A percentile compares a stretch with the other conserved stretches of the same genome.
phyloP scores from a whole-genome alignment of 106 monocot species.

The Agapanthus africanus region DNA sequence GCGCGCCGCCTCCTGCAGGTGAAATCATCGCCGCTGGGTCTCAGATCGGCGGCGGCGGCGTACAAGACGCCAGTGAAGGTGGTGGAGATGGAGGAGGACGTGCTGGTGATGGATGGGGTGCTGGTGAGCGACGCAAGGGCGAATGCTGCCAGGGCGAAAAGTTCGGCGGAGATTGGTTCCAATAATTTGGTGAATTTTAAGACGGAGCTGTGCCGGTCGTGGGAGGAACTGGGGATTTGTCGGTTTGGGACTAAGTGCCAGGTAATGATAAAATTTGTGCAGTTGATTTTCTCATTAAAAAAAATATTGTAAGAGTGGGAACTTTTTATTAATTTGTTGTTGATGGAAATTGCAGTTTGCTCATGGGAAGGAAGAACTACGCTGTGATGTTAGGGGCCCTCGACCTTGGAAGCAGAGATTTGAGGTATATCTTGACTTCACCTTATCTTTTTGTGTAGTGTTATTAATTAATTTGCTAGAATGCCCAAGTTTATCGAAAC shows the following conservation, averaged over 20 bases:
- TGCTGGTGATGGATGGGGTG: constrained; percentile 33
- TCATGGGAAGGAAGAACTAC: neutral
- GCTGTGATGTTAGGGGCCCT: neutral
- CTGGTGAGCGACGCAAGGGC: constrained; percentile 13
- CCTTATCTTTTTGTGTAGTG: neutral
- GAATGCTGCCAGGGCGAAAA: neutral
- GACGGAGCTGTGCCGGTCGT: constrained; percentile 4
- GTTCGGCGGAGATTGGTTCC: constrained; percentile 6
- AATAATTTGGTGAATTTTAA: neutral
- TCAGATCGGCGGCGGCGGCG: neutral
- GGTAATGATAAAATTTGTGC: neutral
- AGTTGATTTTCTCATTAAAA: too few species aligned
- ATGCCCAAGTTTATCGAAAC: too few species aligned
- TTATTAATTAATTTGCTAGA: too few species aligned
- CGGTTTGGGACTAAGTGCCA: neutral
- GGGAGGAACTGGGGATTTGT: neutral
- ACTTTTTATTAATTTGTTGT: neutral
- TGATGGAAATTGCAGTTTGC: constrained; percentile 1
- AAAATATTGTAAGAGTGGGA: too few species aligned
- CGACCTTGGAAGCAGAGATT: neutral
- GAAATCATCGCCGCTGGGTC: neutral
- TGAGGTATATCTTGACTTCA: neutral
- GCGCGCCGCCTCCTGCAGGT: constrained; percentile 2
- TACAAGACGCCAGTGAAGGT: constrained; percentile 20
- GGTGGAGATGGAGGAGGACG: constrained; percentile 25